These are phyloP conservation scores for Spinacia oleracea DNA, from an alignment of 179 eudicot genomes.

Conservation along the genomic window DNA sequence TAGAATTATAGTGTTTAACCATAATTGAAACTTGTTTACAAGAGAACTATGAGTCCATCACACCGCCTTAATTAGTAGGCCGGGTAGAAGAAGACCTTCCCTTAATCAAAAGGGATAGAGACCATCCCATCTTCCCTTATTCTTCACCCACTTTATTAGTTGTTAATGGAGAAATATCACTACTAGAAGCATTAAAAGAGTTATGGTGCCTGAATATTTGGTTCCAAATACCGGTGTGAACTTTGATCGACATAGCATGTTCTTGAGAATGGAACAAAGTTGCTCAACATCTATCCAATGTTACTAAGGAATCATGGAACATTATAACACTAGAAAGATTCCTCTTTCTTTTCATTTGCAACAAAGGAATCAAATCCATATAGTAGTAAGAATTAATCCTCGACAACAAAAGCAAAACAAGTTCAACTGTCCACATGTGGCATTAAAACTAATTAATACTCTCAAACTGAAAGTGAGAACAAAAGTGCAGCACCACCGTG, in stretches of 20 bases:
- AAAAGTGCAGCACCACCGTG: constrained; percentile 7
- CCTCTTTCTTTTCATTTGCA: neutral
- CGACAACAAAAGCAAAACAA: neutral
- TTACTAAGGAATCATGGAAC: neutral
- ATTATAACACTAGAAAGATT: neutral
- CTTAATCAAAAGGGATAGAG: neutral
- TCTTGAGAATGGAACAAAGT: neutral
- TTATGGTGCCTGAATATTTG: neutral
- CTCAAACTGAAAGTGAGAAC: neutral
- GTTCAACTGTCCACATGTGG: constrained; percentile 23
- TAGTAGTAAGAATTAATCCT: neutral
- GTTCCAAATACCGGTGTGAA: too few relatives aligned
- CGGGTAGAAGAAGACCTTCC: neutral
- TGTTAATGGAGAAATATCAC: neutral
- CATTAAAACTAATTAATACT: neutral
- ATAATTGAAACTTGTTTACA: neutral
- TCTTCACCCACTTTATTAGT: neutral
- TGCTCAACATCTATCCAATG: neutral
- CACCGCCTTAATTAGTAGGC: neutral
- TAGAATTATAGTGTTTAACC: too few relatives aligned
- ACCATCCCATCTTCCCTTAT: neutral
- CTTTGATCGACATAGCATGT: too few relatives aligned
- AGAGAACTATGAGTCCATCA: neutral
- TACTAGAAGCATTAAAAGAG: neutral
- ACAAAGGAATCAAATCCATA: neutral